Evolutionary conservation across 2,329 filamentous ascomycete species (phyloP).

Genomic region (Sporothrix curviconia): DNA sequence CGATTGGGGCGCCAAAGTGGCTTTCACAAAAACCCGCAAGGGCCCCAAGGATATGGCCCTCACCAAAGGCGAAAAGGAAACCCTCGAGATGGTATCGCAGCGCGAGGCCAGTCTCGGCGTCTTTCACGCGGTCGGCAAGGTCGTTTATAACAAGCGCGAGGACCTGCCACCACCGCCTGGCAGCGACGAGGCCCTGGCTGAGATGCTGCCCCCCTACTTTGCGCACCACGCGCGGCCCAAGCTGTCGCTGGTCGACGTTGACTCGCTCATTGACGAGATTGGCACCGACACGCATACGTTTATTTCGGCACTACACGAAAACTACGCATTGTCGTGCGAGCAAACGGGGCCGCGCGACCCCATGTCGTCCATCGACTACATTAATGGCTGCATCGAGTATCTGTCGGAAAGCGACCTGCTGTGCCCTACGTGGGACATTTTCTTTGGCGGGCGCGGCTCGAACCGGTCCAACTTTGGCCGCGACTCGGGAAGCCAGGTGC

Average conservation of each 20-base stretch:
- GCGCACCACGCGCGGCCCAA: constrained; percentile 52
- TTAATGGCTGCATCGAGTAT: constrained; percentile 79
- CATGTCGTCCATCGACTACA: constrained; percentile 63
- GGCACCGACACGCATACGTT: constrained; percentile 71
- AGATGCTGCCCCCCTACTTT: constrained; percentile 55
- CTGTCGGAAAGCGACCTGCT: constrained; percentile 86
- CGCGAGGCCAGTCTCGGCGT: constrained; percentile 86
- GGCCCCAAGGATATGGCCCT: constrained; percentile 50
- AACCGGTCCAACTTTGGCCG: constrained; percentile 34
- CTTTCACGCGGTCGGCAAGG: constrained; percentile 92
- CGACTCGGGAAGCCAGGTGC: constrained; percentile 60
- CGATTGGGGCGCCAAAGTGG: constrained; percentile 68
- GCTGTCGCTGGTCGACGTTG: constrained; percentile 58
- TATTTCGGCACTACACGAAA: constrained; percentile 49
- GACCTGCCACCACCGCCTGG: constrained; percentile 38
- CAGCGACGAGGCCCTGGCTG: constrained; percentile 36
- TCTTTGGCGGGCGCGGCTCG: constrained; percentile 52
- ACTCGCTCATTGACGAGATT: constrained; percentile 82
- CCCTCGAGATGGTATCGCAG: constrained; percentile 72
- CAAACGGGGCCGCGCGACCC: constrained; percentile 42
- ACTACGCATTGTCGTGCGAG: constrained; percentile 81
- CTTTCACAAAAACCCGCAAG: constrained; percentile 63
- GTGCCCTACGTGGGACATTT: constrained; percentile 62
- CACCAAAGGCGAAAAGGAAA: constrained; percentile 73
- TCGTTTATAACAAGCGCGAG: constrained; percentile 90